Conservation (phyloP, 805 yeast species). For the Teunomyces atbi region DNA sequence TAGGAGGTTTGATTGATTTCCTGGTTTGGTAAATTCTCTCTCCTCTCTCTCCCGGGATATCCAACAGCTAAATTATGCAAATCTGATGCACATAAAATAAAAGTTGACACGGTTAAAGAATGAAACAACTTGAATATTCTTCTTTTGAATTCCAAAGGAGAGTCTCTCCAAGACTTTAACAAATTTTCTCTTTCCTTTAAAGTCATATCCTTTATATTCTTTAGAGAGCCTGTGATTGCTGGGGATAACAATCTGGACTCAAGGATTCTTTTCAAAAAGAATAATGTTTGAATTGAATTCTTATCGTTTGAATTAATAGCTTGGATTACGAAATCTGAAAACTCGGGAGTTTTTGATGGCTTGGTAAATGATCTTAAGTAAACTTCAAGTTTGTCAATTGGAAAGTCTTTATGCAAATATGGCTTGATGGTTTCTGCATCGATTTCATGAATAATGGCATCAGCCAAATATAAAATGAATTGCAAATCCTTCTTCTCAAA, state of each 20-base stretch:
- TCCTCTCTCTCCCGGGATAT: conserved; percentile 33
- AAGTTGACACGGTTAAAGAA: conserved; percentile 24
- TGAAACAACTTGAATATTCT: conserved; percentile 30
- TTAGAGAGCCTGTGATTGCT: conserved; percentile 32
- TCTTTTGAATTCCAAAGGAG: conserved; percentile 36
- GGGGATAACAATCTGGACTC: conserved; percentile 32
- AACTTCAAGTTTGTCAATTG: conserved; percentile 26
- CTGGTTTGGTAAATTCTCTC: conserved; percentile 26
- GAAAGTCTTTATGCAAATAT: conserved; percentile 23
- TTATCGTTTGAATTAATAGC: conserved; percentile 15
- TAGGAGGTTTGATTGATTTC: conserved; percentile 15
- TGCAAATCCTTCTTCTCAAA: conserved; percentile 5
- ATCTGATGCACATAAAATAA: conserved; percentile 27
- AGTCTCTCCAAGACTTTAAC: conserved; percentile 39
- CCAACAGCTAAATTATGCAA: conserved; percentile 37
- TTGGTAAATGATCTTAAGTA: conserved; percentile 23
- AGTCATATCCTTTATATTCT: conserved; percentile 36
- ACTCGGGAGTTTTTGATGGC: conserved; percentile 31
- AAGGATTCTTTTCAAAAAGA: conserved; percentile 25
- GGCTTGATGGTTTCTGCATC: conserved; percentile 26
- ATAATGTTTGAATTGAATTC: conserved; percentile 21
- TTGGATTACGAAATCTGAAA: conserved; percentile 15
- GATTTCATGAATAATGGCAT: conserved; percentile 34
- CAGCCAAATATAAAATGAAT: conserved; percentile 28
- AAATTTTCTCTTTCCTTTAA: conserved; percentile 29